Evolutionary conservation across 2,329 filamentous ascomycete species (phyloP).

Genomic region (Juglanconis oblonga): DNA sequence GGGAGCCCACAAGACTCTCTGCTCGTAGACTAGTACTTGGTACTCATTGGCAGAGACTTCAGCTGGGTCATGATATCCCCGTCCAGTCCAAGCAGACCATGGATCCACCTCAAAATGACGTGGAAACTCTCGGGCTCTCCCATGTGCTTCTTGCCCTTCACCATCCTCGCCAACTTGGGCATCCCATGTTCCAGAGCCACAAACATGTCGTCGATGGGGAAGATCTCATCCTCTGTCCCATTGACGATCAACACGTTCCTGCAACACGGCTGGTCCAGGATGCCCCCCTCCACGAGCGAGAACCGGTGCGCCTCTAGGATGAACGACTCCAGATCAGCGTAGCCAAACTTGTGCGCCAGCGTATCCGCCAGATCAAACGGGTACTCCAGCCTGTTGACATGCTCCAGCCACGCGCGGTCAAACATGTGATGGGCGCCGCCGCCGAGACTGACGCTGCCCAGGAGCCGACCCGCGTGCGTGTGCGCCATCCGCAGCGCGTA

Average conservation of each 20-base stretch:
- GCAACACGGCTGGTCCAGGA: conserved; percentile 54
- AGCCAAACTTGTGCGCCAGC: neutral
- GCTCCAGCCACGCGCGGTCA: conserved; percentile 55
- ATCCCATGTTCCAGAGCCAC: conserved; percentile 49
- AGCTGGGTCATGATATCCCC: conserved; percentile 20
- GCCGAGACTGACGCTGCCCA: conserved; percentile 59
- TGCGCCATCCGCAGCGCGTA: conserved; percentile 65
- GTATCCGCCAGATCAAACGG: conserved; percentile 35
- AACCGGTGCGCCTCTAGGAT: conserved; percentile 44
- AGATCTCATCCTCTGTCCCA: conserved; percentile 57
- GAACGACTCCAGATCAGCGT: neutral
- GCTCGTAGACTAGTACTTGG: conserved; percentile 17
- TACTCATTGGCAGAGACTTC: neutral
- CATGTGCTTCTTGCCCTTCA: conserved; percentile 32
- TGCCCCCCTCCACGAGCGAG: conserved; percentile 57
- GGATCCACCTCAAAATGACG: conserved; percentile 31
- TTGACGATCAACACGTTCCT: conserved; percentile 60
- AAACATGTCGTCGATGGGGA: conserved; percentile 59
- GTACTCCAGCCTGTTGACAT: conserved; percentile 65
- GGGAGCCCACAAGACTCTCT: neutral
- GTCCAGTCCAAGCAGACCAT: conserved; percentile 28
- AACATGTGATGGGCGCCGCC: conserved; percentile 63
- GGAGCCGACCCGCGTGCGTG: conserved; percentile 54
- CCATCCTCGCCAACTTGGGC: conserved; percentile 46
- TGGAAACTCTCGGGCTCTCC: conserved; percentile 32